These are phyloP conservation scores for Starmerella apicola DNA, from an alignment of 805 yeast species.

Conservation along the genomic window DNA sequence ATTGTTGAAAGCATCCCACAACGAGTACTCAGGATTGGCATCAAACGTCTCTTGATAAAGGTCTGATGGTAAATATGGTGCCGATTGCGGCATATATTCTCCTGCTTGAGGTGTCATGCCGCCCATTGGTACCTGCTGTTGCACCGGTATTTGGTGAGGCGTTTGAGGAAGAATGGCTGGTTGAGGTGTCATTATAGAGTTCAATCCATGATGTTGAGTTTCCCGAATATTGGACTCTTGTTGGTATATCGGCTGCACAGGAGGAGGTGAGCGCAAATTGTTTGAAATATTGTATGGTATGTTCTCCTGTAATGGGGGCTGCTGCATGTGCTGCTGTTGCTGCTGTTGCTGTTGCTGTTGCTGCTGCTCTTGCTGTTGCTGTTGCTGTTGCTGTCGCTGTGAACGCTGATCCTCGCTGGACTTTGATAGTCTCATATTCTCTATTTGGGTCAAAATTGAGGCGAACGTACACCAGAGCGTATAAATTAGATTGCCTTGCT, in stretches of 20 bases:
- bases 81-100: not conserved
- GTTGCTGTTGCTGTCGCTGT: not conserved
- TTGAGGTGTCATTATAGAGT: too few relatives aligned
- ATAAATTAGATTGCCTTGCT: too few relatives aligned
- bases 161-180: too few relatives aligned
- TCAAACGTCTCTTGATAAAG: not conserved
- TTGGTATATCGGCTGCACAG: too few relatives aligned
- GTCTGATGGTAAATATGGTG: not conserved
- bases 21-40: not conserved
- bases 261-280: too few relatives aligned
- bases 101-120: not conserved
- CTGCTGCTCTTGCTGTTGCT: not conserved
- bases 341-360: not conserved
- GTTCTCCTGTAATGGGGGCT: too few relatives aligned
- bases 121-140: not conserved
- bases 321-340: not conserved
- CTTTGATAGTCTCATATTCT: not conserved
- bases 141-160: too few relatives aligned
- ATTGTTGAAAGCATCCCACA: slow-evolving; percentile 12
- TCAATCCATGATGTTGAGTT: too few relatives aligned
- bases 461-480: slow-evolving; percentile 14
- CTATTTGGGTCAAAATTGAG: slow-evolving; percentile 6
- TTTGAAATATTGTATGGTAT: too few relatives aligned
- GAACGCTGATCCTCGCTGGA: not conserved
- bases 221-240: too few relatives aligned